Evolutionary conservation across 1,284 basidiomycete genomes (phyloP).

Genomic region (Papiliotrema fonsecae): DNA sequence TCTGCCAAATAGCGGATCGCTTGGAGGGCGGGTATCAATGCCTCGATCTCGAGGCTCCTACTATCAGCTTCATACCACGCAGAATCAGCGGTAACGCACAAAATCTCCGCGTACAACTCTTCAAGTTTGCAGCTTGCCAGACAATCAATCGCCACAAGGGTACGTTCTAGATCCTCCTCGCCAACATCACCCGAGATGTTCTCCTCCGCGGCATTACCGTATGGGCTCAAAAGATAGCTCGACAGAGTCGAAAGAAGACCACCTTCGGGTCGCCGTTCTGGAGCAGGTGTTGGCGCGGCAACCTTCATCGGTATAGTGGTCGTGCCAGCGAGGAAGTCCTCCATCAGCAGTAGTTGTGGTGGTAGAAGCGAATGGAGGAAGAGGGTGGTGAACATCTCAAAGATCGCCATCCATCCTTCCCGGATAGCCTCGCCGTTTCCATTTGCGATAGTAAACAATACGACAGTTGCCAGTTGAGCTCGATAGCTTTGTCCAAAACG

Average conservation of each 20-base stretch:
- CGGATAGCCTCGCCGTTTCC: constrained; percentile 92
- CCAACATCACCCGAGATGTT: constrained; percentile 63
- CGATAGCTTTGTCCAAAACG: constrained; percentile 95
- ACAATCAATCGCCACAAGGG: constrained; percentile 91
- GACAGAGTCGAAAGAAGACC: constrained; percentile 91
- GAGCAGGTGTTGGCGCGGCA: constrained; percentile 59
- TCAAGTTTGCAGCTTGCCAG: constrained; percentile 90
- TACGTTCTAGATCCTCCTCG: constrained; percentile 87
- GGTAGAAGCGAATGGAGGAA: constrained; percentile 91
- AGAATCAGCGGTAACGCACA: constrained; percentile 54
- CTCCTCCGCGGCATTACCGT: constrained; percentile 64
- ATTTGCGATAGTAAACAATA: constrained; percentile 96
- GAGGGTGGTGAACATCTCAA: constrained; percentile 96
- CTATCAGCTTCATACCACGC: constrained; percentile 3
- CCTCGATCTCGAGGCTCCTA: constrained; percentile 70
- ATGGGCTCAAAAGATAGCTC: constrained; percentile 95
- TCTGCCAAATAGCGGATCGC: constrained; percentile 88
- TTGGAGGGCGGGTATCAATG: constrained; percentile 73
- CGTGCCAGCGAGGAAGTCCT: constrained; percentile 86
- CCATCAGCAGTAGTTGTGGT: constrained; percentile 85
- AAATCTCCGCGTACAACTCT: constrained; percentile 87
- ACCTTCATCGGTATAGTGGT: constrained; percentile 83
- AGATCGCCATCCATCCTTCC: constrained; percentile 92
- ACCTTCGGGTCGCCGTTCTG: constrained; percentile 68
- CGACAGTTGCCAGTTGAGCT: constrained; percentile 92